phyloP scores from a whole-genome alignment of 805 yeast genomes.

The Metschnikowia lachancei region DNA sequence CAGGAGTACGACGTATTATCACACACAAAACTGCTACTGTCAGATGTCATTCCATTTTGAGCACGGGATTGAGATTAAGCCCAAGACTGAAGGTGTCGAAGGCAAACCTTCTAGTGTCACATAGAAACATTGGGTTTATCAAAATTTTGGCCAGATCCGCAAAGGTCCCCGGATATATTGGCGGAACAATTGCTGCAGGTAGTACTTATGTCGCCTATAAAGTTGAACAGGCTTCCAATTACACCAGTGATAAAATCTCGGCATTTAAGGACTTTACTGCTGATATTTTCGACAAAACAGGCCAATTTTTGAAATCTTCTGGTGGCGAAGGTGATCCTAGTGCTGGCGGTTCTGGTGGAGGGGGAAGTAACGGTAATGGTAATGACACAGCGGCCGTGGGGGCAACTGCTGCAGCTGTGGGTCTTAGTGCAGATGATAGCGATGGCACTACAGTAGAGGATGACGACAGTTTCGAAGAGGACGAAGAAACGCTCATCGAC shows the following conservation, averaged over 20 bases:
- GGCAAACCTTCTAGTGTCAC: slow-evolving; percentile 9
- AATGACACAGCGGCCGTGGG: slow-evolving; percentile 42
- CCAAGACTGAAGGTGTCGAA: slow-evolving; percentile 4
- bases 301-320: slow-evolving; percentile 40
- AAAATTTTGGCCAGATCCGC: slow-evolving; percentile 54
- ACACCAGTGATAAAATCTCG: slow-evolving; percentile 63
- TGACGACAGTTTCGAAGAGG: slow-evolving; percentile 45
- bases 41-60: background rate
- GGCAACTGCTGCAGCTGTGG: slow-evolving; percentile 58
- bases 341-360: slow-evolving; percentile 24
- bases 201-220: slow-evolving; percentile 91
- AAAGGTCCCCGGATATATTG: slow-evolving; percentile 75
- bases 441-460: slow-evolving; percentile 30
- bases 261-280: slow-evolving; percentile 62
- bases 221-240: slow-evolving; percentile 78
- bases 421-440: slow-evolving; percentile 33
- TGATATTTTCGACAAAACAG: slow-evolving; percentile 48
- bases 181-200: slow-evolving; percentile 92
- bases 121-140: slow-evolving; percentile 36
- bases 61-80: background rate
- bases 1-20: background rate
- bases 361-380: slow-evolving; percentile 28
- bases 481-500: slow-evolving; percentile 45
- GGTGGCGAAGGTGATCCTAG: slow-evolving; percentile 18
- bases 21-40: background rate